These are phyloP conservation scores for Melastoma malabathricum DNA, from an alignment of 345 rosid genomes.

Conservation along the genomic window DNA sequence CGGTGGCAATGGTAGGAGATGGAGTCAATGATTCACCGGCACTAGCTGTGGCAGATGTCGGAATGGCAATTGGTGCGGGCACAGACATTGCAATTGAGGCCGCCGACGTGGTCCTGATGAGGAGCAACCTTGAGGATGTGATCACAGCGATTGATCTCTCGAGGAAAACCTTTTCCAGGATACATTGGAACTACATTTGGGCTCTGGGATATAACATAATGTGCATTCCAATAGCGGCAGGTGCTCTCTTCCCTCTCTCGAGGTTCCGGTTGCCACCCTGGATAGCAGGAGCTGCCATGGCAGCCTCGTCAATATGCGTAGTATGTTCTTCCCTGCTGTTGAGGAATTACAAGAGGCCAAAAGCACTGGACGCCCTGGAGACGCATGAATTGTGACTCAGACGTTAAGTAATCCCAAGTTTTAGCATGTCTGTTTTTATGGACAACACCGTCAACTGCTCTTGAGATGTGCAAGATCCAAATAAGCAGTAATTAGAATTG, in stretches of 20 bases:
- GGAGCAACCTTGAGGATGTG: slow-evolving; percentile 75
- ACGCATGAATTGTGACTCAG: slow-evolving; percentile 37
- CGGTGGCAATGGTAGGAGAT: slow-evolving; percentile 89
- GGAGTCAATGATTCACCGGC: slow-evolving; percentile 90
- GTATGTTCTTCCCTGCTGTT: slow-evolving; percentile 71
- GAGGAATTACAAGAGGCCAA: slow-evolving; percentile 55
- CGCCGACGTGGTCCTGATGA: slow-evolving; percentile 81
- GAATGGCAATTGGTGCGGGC: slow-evolving; percentile 92
- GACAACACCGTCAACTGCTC: too few relatives aligned
- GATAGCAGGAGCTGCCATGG: slow-evolving; percentile 95
- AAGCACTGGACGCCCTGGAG: slow-evolving; percentile 32
- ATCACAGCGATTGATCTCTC: slow-evolving; percentile 23
- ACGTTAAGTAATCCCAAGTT: slow-evolving; percentile 6
- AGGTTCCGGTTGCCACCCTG: slow-evolving; percentile 71
- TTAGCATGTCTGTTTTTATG: too few relatives aligned
- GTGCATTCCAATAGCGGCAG: slow-evolving; percentile 84
- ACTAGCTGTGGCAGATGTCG: slow-evolving; percentile 73
- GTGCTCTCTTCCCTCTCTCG: slow-evolving; percentile 50
- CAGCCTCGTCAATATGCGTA: slow-evolving; percentile 82
- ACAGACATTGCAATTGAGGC: slow-evolving; percentile 89
- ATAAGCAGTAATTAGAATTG: too few relatives aligned
- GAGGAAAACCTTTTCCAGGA: slow-evolving; percentile 5
- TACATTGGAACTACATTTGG: slow-evolving; percentile 58
- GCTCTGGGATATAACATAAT: slow-evolving; percentile 74
- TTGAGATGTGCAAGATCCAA: too few relatives aligned